These are phyloP conservation scores for Citrullus amarus DNA, from an alignment of 306 rosid genomes.

Conservation along the genomic window DNA sequence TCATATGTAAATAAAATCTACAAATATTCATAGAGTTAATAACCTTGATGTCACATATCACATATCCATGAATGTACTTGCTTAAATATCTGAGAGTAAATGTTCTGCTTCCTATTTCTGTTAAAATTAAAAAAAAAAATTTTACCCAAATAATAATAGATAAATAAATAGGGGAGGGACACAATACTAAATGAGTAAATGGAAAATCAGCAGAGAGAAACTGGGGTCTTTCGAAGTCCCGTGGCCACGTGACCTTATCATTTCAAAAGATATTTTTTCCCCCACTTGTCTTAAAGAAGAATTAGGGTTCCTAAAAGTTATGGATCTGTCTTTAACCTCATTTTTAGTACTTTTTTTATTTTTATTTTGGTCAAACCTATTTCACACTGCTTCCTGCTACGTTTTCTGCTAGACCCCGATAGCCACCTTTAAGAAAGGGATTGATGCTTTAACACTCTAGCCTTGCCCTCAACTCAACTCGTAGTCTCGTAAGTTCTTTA, in stretches of 20 bases:
- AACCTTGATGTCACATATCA: too few relatives aligned
- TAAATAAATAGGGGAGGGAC: not conserved
- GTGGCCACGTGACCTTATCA: constrained; percentile 5
- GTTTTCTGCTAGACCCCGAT: not conserved
- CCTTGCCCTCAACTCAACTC: not conserved
- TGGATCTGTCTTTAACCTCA: constrained; percentile 4
- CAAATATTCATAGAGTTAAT: not conserved
- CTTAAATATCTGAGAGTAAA: not conserved
- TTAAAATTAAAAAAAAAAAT: not conserved
- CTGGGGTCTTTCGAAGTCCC: not conserved
- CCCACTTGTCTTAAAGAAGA: not conserved
- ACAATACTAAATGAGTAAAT: not conserved
- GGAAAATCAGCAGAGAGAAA: not conserved
- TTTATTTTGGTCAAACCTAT: not conserved
- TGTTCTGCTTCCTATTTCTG: not conserved
- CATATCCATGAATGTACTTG: not conserved
- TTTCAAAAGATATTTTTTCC: not conserved
- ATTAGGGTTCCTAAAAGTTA: constrained; percentile 9
- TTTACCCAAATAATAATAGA: not conserved
- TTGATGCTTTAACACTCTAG: not conserved
- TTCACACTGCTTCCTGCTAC: not conserved
- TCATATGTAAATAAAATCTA: not conserved
- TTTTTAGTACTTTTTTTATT: not conserved
- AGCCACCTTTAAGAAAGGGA: not conserved
- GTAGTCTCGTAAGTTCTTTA: not conserved